A percentile compares a stretch with the other conserved stretches of the same genome.
Evolutionary conservation across 192 early-diverging fungal species (phyloP).

Genomic region (Dispira simplex): DNA sequence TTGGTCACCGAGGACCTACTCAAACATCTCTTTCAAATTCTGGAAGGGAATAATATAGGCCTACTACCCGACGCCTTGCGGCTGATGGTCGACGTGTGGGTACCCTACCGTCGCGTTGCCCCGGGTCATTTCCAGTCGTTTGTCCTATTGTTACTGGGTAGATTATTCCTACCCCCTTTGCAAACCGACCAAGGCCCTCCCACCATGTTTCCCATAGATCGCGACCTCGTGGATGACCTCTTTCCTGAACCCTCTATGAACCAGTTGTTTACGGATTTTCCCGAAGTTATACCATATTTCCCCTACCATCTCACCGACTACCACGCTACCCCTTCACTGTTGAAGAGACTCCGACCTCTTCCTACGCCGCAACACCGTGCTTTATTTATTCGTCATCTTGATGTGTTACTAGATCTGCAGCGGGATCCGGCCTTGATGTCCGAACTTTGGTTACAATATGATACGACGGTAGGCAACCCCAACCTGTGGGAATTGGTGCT

Average conservation of each 20-base stretch:
- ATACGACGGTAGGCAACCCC: conserved; percentile 65
- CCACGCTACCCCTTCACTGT: neutral
- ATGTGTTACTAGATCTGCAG: conserved; percentile 60
- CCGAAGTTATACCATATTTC: conserved; percentile 3
- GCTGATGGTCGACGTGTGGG: conserved; percentile 33
- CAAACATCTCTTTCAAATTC: conserved; percentile 70
- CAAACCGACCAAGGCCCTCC: neutral
- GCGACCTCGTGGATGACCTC: neutral
- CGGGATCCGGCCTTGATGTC: conserved; percentile 59
- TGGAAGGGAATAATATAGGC: conserved; percentile 17
- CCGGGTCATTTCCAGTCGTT: conserved; percentile 29
- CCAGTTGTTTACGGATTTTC: neutral
- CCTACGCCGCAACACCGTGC: conserved; percentile 9
- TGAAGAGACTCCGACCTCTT: neutral
- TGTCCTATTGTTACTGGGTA: conserved; percentile 10
- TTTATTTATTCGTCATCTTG: conserved; percentile 16
- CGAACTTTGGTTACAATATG: conserved; percentile 91
- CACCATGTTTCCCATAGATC: too few species aligned
- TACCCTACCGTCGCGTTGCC: conserved; percentile 20
- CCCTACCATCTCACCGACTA: neutral
- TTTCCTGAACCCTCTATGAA: neutral
- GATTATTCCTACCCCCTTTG: neutral
- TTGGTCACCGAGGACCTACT: conserved; percentile 73
- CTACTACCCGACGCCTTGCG: conserved; percentile 25
- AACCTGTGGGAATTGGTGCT: conserved; percentile 67